Conservation (phyloP, 1,284 basidiomycete species). For the Anthracocystis walkeri region DNA sequence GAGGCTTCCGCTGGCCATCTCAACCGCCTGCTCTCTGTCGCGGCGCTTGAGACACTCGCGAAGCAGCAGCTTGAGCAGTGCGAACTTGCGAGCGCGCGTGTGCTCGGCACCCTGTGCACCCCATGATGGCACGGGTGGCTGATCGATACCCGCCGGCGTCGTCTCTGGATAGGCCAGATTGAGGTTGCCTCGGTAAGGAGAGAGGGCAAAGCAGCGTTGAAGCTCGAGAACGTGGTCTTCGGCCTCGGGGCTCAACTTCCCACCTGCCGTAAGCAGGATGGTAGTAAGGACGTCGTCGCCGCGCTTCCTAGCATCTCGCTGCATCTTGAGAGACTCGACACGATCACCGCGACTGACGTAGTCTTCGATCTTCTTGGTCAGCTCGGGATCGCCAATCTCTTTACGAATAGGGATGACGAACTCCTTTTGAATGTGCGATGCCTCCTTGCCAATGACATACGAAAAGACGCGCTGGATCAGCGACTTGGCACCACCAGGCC, state of each 20-base stretch:
- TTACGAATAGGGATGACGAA: slow-evolving; percentile 61
- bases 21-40: slow-evolving; percentile 63
- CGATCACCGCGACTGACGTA: slow-evolving; percentile 64
- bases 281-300: slow-evolving; percentile 66
- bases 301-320: slow-evolving; percentile 44
- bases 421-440: slow-evolving; percentile 60
- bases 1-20: slow-evolving; percentile 59
- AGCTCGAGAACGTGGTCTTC: slow-evolving; percentile 58
- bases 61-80: slow-evolving; percentile 63
- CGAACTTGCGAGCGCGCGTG: slow-evolving; percentile 63
- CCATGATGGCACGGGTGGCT: slow-evolving; percentile 50
- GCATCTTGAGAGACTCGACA: slow-evolving; percentile 55
- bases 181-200: slow-evolving; percentile 59
- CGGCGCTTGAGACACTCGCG: slow-evolving; percentile 62
- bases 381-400: slow-evolving; percentile 60
- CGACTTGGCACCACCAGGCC: slow-evolving; percentile 67
- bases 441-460: slow-evolving; percentile 61
- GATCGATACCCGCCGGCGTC: slow-evolving; percentile 50
- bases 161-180: slow-evolving; percentile 61
- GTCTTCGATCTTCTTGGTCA: slow-evolving; percentile 62
- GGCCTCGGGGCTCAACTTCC: slow-evolving; percentile 44
- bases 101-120: slow-evolving; percentile 48
- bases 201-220: slow-evolving; percentile 62
- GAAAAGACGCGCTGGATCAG: slow-evolving; percentile 65
- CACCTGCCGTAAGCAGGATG: slow-evolving; percentile 55